Conservation (phyloP, 371 early-diverging fungal genomes). For the Lichtheimia ornata region DNA sequence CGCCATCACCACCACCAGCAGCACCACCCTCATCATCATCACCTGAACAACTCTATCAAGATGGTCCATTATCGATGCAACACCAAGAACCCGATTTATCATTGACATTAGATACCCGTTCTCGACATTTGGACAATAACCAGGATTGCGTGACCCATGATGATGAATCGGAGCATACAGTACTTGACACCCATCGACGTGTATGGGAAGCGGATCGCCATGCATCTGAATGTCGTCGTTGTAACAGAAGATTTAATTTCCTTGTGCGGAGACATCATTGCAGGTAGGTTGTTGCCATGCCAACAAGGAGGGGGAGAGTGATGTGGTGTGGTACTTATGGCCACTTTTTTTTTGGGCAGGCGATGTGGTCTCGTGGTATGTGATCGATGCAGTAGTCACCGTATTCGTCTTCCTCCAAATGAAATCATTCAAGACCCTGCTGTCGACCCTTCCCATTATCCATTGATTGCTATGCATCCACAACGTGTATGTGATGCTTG, state of each 20-base stretch:
- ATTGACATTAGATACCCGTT: no score
- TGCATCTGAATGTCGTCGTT: slow-evolving; percentile 66
- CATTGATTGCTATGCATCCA: slow-evolving; percentile 40
- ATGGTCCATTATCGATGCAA: no score
- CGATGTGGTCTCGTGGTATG: slow-evolving; percentile 81
- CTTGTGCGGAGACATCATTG: slow-evolving; percentile 80
- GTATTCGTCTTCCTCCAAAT: slow-evolving; percentile 47
- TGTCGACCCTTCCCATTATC: slow-evolving; percentile 40
- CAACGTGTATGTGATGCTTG: slow-evolving; percentile 55
- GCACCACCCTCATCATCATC: no score
- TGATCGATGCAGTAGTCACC: slow-evolving; percentile 64
- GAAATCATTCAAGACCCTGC: slow-evolving; percentile 50
- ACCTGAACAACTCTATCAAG: no score
- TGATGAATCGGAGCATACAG: slow-evolving; percentile 24
- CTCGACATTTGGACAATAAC: background rate
- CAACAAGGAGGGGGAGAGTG: no score
- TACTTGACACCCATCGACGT: slow-evolving; percentile 13
- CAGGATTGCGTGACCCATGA: background rate
- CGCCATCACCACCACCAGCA: no score
- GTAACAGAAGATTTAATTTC: slow-evolving; percentile 65
- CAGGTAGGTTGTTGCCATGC: slow-evolving; percentile 17
- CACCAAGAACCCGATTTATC: no score
- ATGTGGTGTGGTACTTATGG: slow-evolving; percentile 12
- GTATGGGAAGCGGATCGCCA: slow-evolving; percentile 76
- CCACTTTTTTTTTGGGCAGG: slow-evolving; percentile 27